A percentile compares a stretch with the other conserved stretches of the same genome.
These are phyloP conservation scores for Phanerochaete sordida DNA, from an alignment of 768 basidiomycete species.

Conservation along the genomic window DNA sequence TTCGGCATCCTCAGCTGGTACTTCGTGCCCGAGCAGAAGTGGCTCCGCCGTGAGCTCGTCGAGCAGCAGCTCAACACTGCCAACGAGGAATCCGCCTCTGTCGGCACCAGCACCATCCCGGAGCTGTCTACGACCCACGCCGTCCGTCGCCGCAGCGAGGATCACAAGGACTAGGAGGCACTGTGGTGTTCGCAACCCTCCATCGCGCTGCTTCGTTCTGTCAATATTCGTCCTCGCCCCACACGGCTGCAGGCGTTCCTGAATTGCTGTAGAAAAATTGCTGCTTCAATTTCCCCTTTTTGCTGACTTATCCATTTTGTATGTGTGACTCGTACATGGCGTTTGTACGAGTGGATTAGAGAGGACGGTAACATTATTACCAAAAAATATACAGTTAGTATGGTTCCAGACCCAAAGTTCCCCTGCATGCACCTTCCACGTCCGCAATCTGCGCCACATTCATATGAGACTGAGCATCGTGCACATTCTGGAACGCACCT, in stretches of 20 bases:
- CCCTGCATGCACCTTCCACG: slow-evolving; percentile 78
- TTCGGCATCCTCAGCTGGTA: slow-evolving; percentile 78
- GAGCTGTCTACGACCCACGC: not conserved
- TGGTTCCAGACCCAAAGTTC: slow-evolving; percentile 59
- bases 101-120: not conserved
- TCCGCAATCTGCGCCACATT: slow-evolving; percentile 77
- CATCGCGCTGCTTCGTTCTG: too few species aligned
- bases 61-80: not conserved
- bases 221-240: too few species aligned
- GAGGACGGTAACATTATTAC: not conserved
- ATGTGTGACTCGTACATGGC: not conserved
- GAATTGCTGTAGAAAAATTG: too few species aligned
- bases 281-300: too few species aligned
- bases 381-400: slow-evolving; percentile 23
- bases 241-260: too few species aligned
- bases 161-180: not conserved
- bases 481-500: slow-evolving; percentile 55
- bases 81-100: not conserved
- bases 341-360: not conserved
- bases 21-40: slow-evolving; percentile 73
- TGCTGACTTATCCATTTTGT: too few species aligned
- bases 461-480: too few species aligned
- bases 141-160: not conserved
- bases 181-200: too few species aligned
- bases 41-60: slow-evolving; percentile 51